Evolutionary conservation across 208 protist species (phyloP).

Genomic region (Vickermania ingenoplastis): DNA sequence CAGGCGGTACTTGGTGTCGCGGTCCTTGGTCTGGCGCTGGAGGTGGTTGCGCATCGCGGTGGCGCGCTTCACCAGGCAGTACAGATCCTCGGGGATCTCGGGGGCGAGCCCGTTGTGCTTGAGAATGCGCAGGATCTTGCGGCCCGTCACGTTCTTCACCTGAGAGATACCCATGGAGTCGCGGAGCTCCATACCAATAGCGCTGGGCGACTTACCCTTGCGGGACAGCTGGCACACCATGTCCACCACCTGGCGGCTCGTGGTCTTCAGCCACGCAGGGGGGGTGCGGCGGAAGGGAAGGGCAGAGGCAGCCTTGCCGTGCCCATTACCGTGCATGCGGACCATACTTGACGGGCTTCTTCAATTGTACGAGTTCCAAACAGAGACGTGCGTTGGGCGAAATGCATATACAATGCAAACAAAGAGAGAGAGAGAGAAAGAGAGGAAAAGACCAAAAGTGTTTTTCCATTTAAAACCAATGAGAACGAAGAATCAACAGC

Average conservation of each 20-base stretch:
- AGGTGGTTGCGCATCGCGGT: slow-evolving; percentile 99
- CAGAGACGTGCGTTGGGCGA: slow-evolving; percentile 2
- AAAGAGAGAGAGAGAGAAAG: neutral
- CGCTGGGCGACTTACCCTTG: slow-evolving; percentile 99
- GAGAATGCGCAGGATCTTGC: slow-evolving; percentile 99
- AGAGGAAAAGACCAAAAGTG: too few relatives aligned
- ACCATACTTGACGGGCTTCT: slow-evolving; percentile 1
- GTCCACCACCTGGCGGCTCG: slow-evolving; percentile 5
- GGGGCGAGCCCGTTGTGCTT: slow-evolving; percentile 99
- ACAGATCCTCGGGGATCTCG: slow-evolving; percentile 99
- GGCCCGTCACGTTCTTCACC: slow-evolving; percentile 97
- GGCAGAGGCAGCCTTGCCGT: slow-evolving; percentile 3
- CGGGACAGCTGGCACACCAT: slow-evolving; percentile 91
- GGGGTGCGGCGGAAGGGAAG: slow-evolving; percentile 32
- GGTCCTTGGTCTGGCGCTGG: slow-evolving; percentile 96
- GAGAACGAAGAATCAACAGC: too few relatives aligned
- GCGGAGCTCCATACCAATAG: slow-evolving; percentile 99
- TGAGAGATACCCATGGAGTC: slow-evolving; percentile 99
- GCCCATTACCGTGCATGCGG: slow-evolving; percentile 5
- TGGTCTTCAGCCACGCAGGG: slow-evolving; percentile 5
- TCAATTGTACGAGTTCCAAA: neutral
- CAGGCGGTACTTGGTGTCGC: slow-evolving; percentile 99
- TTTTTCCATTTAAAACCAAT: too few relatives aligned
- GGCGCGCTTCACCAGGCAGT: slow-evolving; percentile 99
- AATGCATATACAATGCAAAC: slow-evolving; percentile 1